phyloP scores from a whole-genome alignment of 2,329 filamentous ascomycete species.

The Ilyonectria mors-panacis region DNA sequence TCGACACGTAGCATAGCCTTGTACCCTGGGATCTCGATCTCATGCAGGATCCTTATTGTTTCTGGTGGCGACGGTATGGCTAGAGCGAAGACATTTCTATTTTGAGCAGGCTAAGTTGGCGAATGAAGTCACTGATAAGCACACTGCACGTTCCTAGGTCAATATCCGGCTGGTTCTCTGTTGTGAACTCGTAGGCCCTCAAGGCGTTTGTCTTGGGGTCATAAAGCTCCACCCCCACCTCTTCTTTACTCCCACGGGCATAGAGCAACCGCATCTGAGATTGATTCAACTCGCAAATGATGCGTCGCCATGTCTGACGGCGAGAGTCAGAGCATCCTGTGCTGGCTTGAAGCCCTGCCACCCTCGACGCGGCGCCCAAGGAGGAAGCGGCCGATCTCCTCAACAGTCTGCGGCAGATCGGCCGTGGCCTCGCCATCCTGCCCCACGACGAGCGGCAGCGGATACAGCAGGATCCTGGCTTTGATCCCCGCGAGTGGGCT shows the following conservation, averaged over 20 bases:
- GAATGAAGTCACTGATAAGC: no score
- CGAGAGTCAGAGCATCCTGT: background rate
- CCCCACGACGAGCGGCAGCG: constrained; percentile 3
- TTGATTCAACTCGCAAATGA: background rate
- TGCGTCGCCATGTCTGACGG: constrained; percentile 1
- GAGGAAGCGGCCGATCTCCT: background rate
- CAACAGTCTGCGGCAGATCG: background rate
- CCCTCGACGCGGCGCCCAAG: constrained; percentile 1
- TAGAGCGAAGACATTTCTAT: no score
- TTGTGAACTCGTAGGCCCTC: no score
- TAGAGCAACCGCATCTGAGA: background rate
- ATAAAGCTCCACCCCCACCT: background rate
- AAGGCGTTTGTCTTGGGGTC: no score
- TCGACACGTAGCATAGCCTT: no score
- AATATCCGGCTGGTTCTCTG: no score
- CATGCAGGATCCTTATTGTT: no score
- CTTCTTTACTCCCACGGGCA: background rate
- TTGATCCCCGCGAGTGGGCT: background rate
- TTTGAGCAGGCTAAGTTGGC: no score
- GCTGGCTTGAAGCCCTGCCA: background rate
- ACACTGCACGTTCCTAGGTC: no score
- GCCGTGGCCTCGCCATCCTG: constrained; percentile 2
- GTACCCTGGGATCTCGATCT: no score
- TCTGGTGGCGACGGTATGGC: no score
- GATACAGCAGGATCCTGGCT: background rate